phyloP scores from a whole-genome alignment of 2,329 filamentous ascomycete species.

The Neodidymelliopsis sp. region DNA sequence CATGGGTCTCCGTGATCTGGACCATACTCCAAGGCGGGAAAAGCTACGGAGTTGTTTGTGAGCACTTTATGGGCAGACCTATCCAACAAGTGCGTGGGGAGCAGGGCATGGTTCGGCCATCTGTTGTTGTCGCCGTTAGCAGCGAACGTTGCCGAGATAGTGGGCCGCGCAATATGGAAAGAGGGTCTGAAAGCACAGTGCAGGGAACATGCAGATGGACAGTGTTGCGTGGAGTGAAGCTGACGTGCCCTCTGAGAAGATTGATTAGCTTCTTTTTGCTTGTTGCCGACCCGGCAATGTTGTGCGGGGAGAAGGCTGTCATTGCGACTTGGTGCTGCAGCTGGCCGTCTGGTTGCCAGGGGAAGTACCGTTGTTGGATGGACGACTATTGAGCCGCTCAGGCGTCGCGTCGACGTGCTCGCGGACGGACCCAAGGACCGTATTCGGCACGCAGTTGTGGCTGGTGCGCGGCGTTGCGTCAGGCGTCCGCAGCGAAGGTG shows the following conservation, averaged over 20 bases:
- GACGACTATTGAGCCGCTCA: conserved; percentile 26
- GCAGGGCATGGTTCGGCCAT: conserved; percentile 70
- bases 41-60: conserved; percentile 63
- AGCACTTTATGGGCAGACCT: conserved; percentile 68
- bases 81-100: conserved; percentile 70
- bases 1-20: conserved; percentile 69
- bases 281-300: conserved; percentile 38
- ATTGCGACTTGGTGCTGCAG: conserved; percentile 24
- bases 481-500: conserved; percentile 7
- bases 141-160: conserved; percentile 20
- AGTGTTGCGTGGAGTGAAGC: conserved; percentile 17
- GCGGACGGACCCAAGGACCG: conserved; percentile 2
- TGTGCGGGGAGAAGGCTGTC: conserved; percentile 38
- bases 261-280: conserved; percentile 47
- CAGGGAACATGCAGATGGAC: conserved; percentile 12
- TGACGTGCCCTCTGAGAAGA: conserved; percentile 46
- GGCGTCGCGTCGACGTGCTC: conserved; percentile 16
- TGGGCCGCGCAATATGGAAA: conserved; percentile 25
- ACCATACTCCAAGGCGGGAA: conserved; percentile 77
- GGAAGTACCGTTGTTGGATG: conserved; percentile 12
- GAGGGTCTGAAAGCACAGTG: conserved; percentile 12
- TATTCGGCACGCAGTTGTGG: conserved; percentile 13
- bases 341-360: conserved; percentile 18
- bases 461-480: conserved; percentile 14
- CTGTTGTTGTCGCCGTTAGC: conserved; percentile 57